A percentile compares a stretch with the other conserved stretches of the same genome.
Conservation (phyloP, 2,329 filamentous ascomycete genomes). For the Aureobasidium sp. region DNA sequence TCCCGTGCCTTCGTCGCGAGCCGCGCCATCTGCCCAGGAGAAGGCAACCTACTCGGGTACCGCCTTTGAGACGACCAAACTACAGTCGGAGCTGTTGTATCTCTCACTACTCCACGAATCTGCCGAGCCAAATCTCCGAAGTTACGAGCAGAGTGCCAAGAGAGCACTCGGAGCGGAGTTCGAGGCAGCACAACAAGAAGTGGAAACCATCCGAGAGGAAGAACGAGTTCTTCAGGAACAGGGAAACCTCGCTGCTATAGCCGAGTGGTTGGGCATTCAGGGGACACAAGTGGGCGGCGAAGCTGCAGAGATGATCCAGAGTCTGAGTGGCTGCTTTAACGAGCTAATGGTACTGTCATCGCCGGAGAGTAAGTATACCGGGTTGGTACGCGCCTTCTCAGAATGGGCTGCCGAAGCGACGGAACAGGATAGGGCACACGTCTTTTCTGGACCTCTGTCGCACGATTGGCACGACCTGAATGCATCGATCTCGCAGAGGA, state of each 20-base stretch:
- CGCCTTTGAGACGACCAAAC: slow-evolving; percentile 23
- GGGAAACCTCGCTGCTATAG: slow-evolving; percentile 47
- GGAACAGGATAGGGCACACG: neutral
- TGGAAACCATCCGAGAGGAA: slow-evolving; percentile 18
- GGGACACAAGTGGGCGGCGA: slow-evolving; percentile 34
- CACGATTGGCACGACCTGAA: slow-evolving; percentile 13
- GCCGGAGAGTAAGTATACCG: slow-evolving; percentile 49
- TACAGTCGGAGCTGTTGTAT: slow-evolving; percentile 59
- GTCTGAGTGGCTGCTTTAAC: slow-evolving; percentile 50
- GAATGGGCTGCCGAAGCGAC: slow-evolving; percentile 43
- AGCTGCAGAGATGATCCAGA: slow-evolving; percentile 30
- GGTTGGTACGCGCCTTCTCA: slow-evolving; percentile 53
- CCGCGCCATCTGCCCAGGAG: slow-evolving; percentile 53
- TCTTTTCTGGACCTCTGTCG: slow-evolving; percentile 4
- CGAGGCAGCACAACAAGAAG: slow-evolving; percentile 31
- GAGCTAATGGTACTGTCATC: slow-evolving; percentile 54
- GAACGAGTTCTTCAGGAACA: slow-evolving; percentile 32
- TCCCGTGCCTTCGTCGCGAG: slow-evolving; percentile 43
- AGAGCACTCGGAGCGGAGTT: slow-evolving; percentile 27
- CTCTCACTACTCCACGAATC: slow-evolving; percentile 57
- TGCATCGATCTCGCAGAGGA: slow-evolving; percentile 11
- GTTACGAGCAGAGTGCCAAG: slow-evolving; percentile 52
- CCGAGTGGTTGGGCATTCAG: slow-evolving; percentile 45
- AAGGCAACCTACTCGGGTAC: slow-evolving; percentile 53
- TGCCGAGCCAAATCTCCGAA: slow-evolving; percentile 37